A percentile compares a stretch with the other conserved stretches of the same genome.
Evolutionary conservation across 495 filamentous ascomycete species (phyloP).

Genomic region (Ramalina intermedia): DNA sequence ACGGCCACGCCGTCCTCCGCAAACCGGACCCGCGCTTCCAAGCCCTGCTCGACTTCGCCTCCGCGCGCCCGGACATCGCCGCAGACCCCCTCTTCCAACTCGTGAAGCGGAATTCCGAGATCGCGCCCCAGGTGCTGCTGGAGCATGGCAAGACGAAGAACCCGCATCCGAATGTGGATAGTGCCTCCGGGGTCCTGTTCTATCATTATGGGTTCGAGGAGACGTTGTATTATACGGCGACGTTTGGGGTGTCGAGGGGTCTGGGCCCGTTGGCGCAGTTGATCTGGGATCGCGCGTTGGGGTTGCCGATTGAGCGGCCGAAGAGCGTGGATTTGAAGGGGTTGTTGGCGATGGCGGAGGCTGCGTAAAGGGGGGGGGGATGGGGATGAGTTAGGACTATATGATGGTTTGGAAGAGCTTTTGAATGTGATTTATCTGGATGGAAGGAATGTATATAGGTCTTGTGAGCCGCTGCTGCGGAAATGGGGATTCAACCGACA

Average conservation of each 20-base stretch:
- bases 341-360: slow-evolving; percentile 40
- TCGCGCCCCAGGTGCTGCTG: slow-evolving; percentile 72
- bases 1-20: slow-evolving; percentile 94
- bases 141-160: slow-evolving; percentile 99
- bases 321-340: slow-evolving; percentile 92
- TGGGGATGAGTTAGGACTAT: no score
- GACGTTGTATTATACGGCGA: slow-evolving; percentile 94
- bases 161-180: slow-evolving; percentile 93
- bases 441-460: no score
- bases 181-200: slow-evolving; percentile 82
- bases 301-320: slow-evolving; percentile 92
- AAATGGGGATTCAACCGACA: no score
- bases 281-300: slow-evolving; percentile 90
- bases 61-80: slow-evolving; percentile 67
- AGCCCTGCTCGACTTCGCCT: slow-evolving; percentile 91
- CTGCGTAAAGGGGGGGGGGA: slow-evolving; percentile 1
- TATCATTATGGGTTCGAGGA: slow-evolving; percentile 94
- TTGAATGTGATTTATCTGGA: no score
- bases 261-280: slow-evolving; percentile 85
- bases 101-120: slow-evolving; percentile 69
- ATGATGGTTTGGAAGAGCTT: no score
- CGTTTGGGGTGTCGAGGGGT: slow-evolving; percentile 86
- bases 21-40: slow-evolving; percentile 95
- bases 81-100: slow-evolving; percentile 83
- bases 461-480: no score